These are phyloP conservation scores for Physcomitrellopsis africana DNA, from an alignment of 225 moss, liverwort and hornwort genomes.

Conservation along the genomic window DNA sequence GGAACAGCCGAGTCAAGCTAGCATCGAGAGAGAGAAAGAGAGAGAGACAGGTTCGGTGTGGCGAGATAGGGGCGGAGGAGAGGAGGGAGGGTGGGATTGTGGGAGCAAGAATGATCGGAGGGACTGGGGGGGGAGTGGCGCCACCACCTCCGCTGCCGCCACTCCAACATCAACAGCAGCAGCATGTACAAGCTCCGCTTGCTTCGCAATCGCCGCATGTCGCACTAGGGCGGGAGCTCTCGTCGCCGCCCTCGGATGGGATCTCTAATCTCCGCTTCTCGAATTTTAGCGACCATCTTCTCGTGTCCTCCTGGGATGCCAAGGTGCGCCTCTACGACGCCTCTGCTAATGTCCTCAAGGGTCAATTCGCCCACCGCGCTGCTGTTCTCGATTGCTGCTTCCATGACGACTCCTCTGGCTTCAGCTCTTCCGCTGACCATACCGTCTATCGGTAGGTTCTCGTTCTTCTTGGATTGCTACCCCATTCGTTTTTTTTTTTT, in stretches of 20 bases:
- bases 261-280: conserved; percentile 95
- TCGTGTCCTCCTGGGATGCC: conserved; percentile 95
- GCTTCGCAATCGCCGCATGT: too few relatives aligned
- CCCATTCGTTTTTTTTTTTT: not conserved
- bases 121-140: too few relatives aligned
- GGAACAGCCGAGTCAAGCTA: too few relatives aligned
- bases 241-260: conserved; percentile 82
- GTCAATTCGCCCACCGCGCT: conserved; percentile 83
- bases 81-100: too few relatives aligned
- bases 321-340: conserved; percentile 96
- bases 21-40: too few relatives aligned
- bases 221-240: conserved; percentile 73
- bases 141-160: too few relatives aligned
- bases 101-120: too few relatives aligned
- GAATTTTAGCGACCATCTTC: conserved; percentile 93
- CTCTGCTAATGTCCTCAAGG: conserved; percentile 89
- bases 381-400: conserved; percentile 98
- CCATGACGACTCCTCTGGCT: conserved; percentile 95
- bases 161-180: too few relatives aligned
- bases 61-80: too few relatives aligned
- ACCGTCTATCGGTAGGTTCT: conserved; percentile 63
- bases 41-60: too few relatives aligned
- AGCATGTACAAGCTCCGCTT: too few relatives aligned
- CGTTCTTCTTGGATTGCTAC: too few relatives aligned
- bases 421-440: conserved; percentile 86